A percentile compares a stretch with the other conserved stretches of the same genome.
These are phyloP conservation scores for Collariella sp. DNA, from an alignment of 495 filamentous ascomycete species.

Conservation along the genomic window DNA sequence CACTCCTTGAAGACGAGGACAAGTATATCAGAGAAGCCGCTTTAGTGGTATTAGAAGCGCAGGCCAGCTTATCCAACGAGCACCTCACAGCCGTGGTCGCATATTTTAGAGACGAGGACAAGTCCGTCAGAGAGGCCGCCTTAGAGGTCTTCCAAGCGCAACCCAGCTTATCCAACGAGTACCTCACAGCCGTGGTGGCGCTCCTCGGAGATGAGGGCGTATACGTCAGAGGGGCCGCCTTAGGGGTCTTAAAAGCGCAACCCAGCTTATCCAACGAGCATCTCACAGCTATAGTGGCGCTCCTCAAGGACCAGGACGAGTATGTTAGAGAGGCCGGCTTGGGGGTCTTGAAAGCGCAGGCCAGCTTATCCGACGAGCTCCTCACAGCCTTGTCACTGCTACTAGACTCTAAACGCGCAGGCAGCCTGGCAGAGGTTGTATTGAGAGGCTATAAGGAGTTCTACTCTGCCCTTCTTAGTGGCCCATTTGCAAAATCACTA, in stretches of 20 bases:
- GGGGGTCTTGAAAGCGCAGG: neutral
- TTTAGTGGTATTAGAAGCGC: no score
- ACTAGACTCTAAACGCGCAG: neutral
- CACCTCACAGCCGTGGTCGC: no score
- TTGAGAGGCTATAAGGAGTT: neutral
- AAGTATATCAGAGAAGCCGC: no score
- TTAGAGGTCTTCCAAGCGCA: no score
- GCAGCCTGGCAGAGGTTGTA: neutral
- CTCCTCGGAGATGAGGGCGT: constrained; percentile 12
- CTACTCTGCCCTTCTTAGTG: neutral
- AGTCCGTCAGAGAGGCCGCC: neutral
- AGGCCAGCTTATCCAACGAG: no score
- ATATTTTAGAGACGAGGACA: no score
- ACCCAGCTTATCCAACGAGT: neutral
- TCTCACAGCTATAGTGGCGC: neutral
- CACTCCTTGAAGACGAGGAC: constrained; percentile 6
- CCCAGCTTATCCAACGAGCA: constrained; percentile 1
- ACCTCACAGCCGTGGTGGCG: neutral
- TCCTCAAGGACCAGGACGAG: constrained; percentile 6
- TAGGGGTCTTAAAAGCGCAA: neutral
- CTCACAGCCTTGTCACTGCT: neutral
- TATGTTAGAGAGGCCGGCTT: constrained; percentile 2
- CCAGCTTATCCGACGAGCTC: neutral
- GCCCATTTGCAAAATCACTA: neutral
- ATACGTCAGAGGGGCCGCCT: constrained; percentile 3